Conservation (phyloP, 2,329 filamentous ascomycete species). For the Apiospora marii region DNA sequence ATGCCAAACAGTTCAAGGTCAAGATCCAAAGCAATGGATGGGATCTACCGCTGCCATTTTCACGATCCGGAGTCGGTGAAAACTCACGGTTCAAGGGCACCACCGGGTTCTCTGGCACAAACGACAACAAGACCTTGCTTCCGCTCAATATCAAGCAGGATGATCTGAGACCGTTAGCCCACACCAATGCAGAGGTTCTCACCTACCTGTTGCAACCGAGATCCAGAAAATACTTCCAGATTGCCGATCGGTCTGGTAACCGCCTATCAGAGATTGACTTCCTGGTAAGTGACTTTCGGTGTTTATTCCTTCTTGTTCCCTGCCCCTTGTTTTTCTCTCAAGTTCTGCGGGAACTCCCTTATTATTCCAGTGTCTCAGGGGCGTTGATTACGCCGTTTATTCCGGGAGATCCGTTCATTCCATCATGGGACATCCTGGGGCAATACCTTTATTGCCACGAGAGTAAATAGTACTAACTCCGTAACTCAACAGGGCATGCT, state of each 20-base stretch:
- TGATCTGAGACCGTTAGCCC: conserved; percentile 61
- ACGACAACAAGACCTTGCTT: conserved; percentile 67
- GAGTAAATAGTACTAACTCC: too few relatives aligned
- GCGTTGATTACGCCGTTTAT: too few relatives aligned
- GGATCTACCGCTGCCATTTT: conserved; percentile 64
- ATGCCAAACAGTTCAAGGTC: conserved; percentile 69
- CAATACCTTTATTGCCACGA: too few relatives aligned
- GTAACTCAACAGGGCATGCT: conserved; percentile 40
- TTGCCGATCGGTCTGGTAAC: conserved; percentile 41
- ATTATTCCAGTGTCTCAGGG: too few relatives aligned
- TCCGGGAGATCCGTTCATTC: too few relatives aligned
- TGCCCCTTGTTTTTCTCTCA: too few relatives aligned
- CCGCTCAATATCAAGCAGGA: conserved; percentile 69
- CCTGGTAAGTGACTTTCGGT: conserved; percentile 37
- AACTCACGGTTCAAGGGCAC: conserved; percentile 18
- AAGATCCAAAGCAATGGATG: conserved; percentile 73
- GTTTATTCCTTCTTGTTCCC: too few relatives aligned
- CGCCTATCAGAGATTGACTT: conserved; percentile 56
- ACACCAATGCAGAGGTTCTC: conserved; percentile 71
- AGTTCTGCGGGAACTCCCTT: too few relatives aligned
- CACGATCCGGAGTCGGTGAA: conserved; percentile 23
- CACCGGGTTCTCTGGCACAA: conserved; percentile 77
- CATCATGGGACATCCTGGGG: too few relatives aligned
- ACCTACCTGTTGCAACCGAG: conserved; percentile 47
- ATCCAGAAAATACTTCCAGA: conserved; percentile 48